phyloP scores from a whole-genome alignment of 2,329 filamentous ascomycete genomes.

The Leptographium lundbergii region DNA sequence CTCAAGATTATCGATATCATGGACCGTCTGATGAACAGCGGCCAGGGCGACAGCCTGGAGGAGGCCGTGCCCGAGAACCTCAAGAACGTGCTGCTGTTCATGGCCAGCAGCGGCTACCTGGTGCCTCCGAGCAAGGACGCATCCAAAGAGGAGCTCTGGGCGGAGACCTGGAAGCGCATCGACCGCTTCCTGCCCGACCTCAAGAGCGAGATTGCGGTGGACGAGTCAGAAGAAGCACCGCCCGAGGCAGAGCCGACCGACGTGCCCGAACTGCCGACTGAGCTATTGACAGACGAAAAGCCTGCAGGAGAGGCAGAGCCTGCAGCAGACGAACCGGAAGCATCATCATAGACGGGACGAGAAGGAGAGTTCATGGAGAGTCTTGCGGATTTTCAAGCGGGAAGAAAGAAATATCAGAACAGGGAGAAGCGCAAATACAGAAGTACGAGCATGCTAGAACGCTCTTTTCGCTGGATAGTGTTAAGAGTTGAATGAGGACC shows the following conservation, averaged over 20 bases:
- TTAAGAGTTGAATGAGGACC: too few species aligned
- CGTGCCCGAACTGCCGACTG: background rate
- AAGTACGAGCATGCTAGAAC: too few species aligned
- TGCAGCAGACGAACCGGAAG: too few species aligned
- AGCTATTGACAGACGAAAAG: background rate
- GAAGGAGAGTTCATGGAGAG: background rate
- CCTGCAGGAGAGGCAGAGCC: background rate
- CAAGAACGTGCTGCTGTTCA: conserved; percentile 92
- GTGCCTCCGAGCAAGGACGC: conserved; percentile 51
- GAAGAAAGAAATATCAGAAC: too few species aligned
- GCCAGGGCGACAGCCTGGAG: conserved; percentile 80
- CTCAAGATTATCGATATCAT: conserved; percentile 84
- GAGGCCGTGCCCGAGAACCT: conserved; percentile 91
- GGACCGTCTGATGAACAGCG: conserved; percentile 92
- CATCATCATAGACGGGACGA: background rate
- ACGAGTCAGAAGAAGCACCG: conserved; percentile 15
- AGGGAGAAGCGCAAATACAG: too few species aligned
- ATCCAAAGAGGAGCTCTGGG: conserved; percentile 43
- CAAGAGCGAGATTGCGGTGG: conserved; percentile 41
- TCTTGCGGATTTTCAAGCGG: too few species aligned
- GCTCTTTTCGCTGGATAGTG: too few species aligned
- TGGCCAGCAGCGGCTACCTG: conserved; percentile 80
- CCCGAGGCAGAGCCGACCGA: background rate
- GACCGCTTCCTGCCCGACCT: conserved; percentile 52
- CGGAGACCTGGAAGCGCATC: conserved; percentile 52